Evolutionary conservation across 345 rosid species (phyloP).

Genomic region (Litchi chinensis): DNA sequence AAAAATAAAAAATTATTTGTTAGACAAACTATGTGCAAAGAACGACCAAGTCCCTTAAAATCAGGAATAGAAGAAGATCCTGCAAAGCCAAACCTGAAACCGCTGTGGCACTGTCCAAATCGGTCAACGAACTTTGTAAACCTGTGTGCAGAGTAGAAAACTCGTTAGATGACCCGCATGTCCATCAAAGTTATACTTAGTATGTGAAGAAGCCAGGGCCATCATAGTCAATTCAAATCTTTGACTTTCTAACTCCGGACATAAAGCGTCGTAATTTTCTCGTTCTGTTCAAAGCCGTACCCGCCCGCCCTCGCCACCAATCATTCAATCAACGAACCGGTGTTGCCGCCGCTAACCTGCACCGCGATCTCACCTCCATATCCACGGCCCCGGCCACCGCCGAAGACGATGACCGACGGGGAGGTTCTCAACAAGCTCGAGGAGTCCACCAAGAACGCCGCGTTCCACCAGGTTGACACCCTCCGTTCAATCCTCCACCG

Average conservation of each 20-base stretch:
- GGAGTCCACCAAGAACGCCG: conserved; percentile 39
- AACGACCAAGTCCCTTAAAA: too few relatives aligned
- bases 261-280: not conserved
- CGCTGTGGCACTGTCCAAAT: too few relatives aligned
- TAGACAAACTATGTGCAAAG: too few relatives aligned
- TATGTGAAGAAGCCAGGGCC: too few relatives aligned
- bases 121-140: too few relatives aligned
- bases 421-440: conserved; percentile 42
- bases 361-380: not conserved
- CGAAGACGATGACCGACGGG: conserved; percentile 19
- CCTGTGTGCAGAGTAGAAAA: too few relatives aligned
- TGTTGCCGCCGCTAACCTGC: not conserved
- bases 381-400: not conserved
- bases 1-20: too few relatives aligned
- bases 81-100: too few relatives aligned
- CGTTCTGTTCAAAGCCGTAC: not conserved
- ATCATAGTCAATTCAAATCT: too few relatives aligned
- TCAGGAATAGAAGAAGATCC: too few relatives aligned
- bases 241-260: not conserved
- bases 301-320: not conserved
- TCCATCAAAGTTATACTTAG: too few relatives aligned
- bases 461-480: conserved; percentile 39
- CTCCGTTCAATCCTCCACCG: conserved; percentile 49
- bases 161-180: too few relatives aligned
- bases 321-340: not conserved